A percentile compares a stretch with the other conserved stretches of the same genome.
phyloP scores from a whole-genome alignment of 352 stramenopile species.

The Phytophthora macrochlamydospora region DNA sequence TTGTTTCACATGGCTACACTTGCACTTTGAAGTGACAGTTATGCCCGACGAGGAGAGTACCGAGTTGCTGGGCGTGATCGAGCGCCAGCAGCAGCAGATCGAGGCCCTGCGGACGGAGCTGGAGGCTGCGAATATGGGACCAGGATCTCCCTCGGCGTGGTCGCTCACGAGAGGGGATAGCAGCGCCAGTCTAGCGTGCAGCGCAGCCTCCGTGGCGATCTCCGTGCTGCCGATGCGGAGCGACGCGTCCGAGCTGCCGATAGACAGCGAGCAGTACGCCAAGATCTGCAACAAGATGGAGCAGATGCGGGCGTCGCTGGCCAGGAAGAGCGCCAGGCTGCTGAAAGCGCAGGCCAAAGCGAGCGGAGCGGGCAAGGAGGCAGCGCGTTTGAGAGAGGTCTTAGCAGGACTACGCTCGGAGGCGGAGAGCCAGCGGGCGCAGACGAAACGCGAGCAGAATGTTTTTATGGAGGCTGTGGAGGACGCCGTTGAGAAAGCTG shows the following conservation, averaged over 20 bases:
- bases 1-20: conserved; percentile 3
- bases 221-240: conserved; percentile 29
- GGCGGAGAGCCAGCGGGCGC: conserved; percentile 11
- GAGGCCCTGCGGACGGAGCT: conserved; percentile 36
- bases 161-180: conserved; percentile 8
- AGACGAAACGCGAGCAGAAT: conserved; percentile 23
- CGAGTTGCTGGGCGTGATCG: conserved; percentile 49
- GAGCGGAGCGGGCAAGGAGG: conserved; percentile 18
- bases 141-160: not conserved
- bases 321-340: conserved; percentile 39
- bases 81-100: conserved; percentile 57
- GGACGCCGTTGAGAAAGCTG: conserved; percentile 50
- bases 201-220: conserved; percentile 28
- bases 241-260: conserved; percentile 21
- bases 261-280: conserved; percentile 50
- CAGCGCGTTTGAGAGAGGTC: conserved; percentile 5
- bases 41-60: conserved; percentile 13
- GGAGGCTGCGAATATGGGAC: not conserved
- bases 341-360: conserved; percentile 36
- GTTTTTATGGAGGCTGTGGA: conserved; percentile 40
- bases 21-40: conserved; percentile 3
- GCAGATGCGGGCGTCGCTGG: conserved; percentile 32
- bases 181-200: conserved; percentile 22
- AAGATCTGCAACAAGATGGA: conserved; percentile 51
- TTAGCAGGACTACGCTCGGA: conserved; percentile 12